phyloP scores from a whole-genome alignment of 495 filamentous ascomycete species.

The Chaetomium cochliodes region DNA sequence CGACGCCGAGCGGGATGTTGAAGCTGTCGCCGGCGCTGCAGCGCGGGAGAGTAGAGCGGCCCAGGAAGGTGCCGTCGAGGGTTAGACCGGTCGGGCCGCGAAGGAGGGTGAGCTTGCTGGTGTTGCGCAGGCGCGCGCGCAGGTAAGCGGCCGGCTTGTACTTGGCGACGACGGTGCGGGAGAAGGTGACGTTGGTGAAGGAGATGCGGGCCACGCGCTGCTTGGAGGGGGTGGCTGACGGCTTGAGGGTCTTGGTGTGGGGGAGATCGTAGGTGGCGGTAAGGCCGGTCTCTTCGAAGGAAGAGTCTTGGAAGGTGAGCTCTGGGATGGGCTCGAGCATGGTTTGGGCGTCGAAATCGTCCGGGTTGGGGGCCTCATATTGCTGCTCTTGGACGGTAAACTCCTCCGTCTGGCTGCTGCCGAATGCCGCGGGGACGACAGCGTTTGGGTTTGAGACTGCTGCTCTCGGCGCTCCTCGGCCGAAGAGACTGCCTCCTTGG shows the following conservation, averaged over 20 bases:
- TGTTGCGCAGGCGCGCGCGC: slow-evolving; percentile 61
- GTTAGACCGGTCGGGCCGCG: slow-evolving; percentile 61
- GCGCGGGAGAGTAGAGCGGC: slow-evolving; percentile 56
- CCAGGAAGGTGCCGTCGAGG: slow-evolving; percentile 67
- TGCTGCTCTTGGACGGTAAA: background rate
- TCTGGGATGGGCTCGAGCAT: slow-evolving; percentile 34
- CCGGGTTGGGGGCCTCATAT: background rate
- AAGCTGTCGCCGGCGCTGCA: slow-evolving; percentile 62
- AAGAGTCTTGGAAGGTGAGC: slow-evolving; percentile 44
- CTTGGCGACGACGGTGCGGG: slow-evolving; percentile 63
- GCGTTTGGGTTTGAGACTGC: no score
- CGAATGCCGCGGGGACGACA: no score
- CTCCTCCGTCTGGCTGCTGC: background rate
- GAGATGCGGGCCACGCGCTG: slow-evolving; percentile 49
- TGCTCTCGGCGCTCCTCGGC: no score
- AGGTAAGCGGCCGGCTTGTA: slow-evolving; percentile 65
- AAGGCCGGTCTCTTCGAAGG: slow-evolving; percentile 54
- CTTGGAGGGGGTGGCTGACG: slow-evolving; percentile 43
- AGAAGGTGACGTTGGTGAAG: slow-evolving; percentile 45
- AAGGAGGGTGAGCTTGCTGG: slow-evolving; percentile 57
- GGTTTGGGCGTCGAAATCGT: slow-evolving; percentile 29
- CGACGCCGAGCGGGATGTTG: slow-evolving; percentile 62
- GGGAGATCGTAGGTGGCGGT: slow-evolving; percentile 64
- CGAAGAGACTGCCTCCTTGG: no score
- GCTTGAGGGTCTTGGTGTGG: slow-evolving; percentile 48